A percentile compares a stretch with the other conserved stretches of the same genome.
Evolutionary conservation across 768 basidiomycete species (phyloP).

Genomic region (Leucosporidium creatinivorum): DNA sequence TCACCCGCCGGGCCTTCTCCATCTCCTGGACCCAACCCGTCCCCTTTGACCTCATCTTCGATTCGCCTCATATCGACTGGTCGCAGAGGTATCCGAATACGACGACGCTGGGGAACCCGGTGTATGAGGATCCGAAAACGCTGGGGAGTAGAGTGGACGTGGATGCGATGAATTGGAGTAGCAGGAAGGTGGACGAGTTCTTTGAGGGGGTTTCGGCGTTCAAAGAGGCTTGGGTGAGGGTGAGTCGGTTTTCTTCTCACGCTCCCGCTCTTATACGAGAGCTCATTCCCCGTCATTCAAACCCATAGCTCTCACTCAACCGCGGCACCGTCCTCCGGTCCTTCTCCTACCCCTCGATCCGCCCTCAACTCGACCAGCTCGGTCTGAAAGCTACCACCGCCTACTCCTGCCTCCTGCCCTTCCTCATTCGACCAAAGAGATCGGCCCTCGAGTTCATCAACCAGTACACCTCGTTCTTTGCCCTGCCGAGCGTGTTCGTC

Average conservation of each 20-base stretch:
- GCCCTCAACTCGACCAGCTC: conserved; percentile 2
- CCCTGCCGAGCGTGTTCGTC: conserved; percentile 20
- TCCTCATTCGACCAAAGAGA: conserved; percentile 21
- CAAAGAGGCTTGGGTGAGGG: not conserved
- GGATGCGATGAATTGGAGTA: not conserved
- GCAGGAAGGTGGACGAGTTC: not conserved
- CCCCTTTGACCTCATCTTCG: conserved; percentile 25
- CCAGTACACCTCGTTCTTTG: conserved; percentile 21
- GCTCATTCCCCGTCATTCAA: not conserved
- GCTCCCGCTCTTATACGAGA: not conserved
- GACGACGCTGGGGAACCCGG: not conserved
- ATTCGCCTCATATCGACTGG: conserved; percentile 26
- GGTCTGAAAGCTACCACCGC: conserved; percentile 10
- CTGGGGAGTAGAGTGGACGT: not conserved
- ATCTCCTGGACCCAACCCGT: conserved; percentile 21
- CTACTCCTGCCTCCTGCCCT: conserved; percentile 23
- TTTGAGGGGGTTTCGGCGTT: not conserved
- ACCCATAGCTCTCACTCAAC: conserved; percentile 18
- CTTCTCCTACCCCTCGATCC: conserved; percentile 3
- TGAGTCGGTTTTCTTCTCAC: not conserved
- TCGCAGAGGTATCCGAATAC: not conserved
- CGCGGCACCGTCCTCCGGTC: conserved; percentile 24
- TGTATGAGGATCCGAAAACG: not conserved
- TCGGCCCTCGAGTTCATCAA: conserved; percentile 17
- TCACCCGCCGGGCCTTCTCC: conserved; percentile 20